A percentile compares a stretch with the other conserved stretches of the same genome.
phyloP scores from a whole-genome alignment of 495 filamentous ascomycete species.

The Platismatia glauca region DNA sequence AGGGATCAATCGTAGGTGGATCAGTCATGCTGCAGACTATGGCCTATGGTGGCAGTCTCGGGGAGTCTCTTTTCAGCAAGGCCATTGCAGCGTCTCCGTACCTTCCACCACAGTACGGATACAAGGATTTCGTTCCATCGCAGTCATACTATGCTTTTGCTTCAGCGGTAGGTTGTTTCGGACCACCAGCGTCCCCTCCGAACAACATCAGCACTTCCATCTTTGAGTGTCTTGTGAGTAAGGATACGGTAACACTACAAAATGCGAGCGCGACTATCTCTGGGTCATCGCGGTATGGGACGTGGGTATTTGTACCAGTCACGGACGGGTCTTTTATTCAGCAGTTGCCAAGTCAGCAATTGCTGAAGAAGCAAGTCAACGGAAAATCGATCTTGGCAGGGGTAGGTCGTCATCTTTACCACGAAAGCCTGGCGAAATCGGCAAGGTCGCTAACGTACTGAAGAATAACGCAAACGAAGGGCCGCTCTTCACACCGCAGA shows the following conservation, averaged over 20 bases:
- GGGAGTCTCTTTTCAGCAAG: slow-evolving; percentile 32
- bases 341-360: slow-evolving; percentile 44
- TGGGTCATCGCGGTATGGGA: slow-evolving; percentile 35
- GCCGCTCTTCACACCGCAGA: slow-evolving; percentile 41
- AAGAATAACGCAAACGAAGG: slow-evolving; percentile 50
- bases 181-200: slow-evolving; percentile 13
- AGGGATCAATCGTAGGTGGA: slow-evolving; percentile 20
- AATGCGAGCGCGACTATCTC: slow-evolving; percentile 47
- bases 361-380: slow-evolving; percentile 42
- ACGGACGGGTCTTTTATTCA: slow-evolving; percentile 51
- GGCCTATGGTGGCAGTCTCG: slow-evolving; percentile 41
- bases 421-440: background rate
- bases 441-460: slow-evolving; percentile 22
- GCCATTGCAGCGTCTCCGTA: slow-evolving; percentile 46
- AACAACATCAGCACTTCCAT: slow-evolving; percentile 30
- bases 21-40: slow-evolving; percentile 44
- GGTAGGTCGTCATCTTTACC: slow-evolving; percentile 25
- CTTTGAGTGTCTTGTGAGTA: slow-evolving; percentile 46
- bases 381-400: slow-evolving; percentile 44
- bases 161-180: slow-evolving; percentile 41
- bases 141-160: slow-evolving; percentile 50
- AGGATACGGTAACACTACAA: slow-evolving; percentile 44
- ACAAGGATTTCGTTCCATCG: slow-evolving; percentile 42
- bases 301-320: slow-evolving; percentile 56
- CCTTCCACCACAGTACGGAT: slow-evolving; percentile 41